Conservation (phyloP, 371 early-diverging fungal genomes). For the Mucor saturninus region DNA sequence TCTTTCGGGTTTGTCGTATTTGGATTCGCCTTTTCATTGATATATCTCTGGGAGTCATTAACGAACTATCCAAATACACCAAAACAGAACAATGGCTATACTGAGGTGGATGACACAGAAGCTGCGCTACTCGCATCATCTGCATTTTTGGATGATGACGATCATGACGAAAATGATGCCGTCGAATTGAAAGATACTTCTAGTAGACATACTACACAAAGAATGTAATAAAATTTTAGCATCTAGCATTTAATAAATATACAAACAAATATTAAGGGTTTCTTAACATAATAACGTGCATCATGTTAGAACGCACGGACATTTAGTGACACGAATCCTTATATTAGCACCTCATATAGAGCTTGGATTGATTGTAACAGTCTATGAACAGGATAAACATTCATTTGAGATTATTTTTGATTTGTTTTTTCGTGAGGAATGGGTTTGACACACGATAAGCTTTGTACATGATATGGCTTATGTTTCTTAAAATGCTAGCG, state of each 20-base stretch:
- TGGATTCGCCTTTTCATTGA: constrained; percentile 53
- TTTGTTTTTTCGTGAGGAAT: no score
- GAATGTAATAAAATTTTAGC: not conserved
- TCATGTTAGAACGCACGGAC: no score
- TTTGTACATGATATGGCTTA: no score
- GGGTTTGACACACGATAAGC: no score
- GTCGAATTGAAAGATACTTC: constrained; percentile 26
- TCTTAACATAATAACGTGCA: not conserved
- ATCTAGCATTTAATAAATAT: not conserved
- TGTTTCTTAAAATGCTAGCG: no score
- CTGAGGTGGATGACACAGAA: constrained; percentile 26
- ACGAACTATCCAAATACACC: constrained; percentile 33
- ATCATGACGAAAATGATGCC: constrained; percentile 25
- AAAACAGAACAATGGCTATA: constrained; percentile 25
- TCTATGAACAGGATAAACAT: no score
- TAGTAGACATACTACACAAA: constrained; percentile 1
- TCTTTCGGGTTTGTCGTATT: constrained; percentile 66
- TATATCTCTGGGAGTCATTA: constrained; percentile 48
- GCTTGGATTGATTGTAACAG: no score
- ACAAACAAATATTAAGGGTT: not conserved
- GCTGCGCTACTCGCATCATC: constrained; percentile 21
- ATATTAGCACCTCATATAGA: no score
- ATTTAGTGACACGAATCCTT: no score
- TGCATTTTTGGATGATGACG: constrained; percentile 34
- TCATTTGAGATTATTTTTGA: no score